phyloP scores from a whole-genome alignment of 305 asterid genomes.

The Galium porrigens region DNA sequence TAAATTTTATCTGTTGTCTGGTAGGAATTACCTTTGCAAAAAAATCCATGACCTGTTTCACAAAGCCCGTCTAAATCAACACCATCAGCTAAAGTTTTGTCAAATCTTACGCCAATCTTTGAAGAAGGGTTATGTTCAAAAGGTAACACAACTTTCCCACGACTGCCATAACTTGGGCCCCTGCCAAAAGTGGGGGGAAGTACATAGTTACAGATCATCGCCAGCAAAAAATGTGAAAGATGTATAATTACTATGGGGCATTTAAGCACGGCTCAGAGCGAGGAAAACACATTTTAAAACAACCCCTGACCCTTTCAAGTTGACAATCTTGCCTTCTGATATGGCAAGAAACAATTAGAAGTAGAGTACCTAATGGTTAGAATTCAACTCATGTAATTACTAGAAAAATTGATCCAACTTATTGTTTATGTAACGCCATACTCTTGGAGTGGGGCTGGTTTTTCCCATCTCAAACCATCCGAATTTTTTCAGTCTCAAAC shows the following conservation, averaged over 20 bases:
- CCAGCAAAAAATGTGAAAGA: neutral
- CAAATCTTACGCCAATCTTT: constrained; percentile 70
- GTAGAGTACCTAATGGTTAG: neutral
- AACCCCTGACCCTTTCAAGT: neutral
- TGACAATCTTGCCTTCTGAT: neutral
- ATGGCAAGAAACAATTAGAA: neutral
- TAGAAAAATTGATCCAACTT: neutral
- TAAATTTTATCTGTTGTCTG: neutral
- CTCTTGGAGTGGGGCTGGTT: neutral
- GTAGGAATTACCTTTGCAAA: constrained; percentile 53
- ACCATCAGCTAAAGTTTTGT: constrained; percentile 59
- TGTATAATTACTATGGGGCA: neutral
- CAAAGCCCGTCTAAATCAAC: constrained; percentile 76
- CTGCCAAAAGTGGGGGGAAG: constrained; percentile 22
- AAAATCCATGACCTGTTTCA: constrained; percentile 65
- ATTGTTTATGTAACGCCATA: neutral
- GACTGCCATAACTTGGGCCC: constrained; percentile 63
- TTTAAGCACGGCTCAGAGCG: neutral
- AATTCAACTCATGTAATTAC: neutral
- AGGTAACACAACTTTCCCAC: constrained; percentile 60
- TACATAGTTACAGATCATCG: neutral
- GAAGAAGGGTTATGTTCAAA: constrained; percentile 62
- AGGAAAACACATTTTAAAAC: neutral
- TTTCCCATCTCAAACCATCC: neutral
- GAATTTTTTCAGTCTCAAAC: no score